Percentiles rank a stretch among this genome's conserved stretches.
phyloP scores from a whole-genome alignment of 768 basidiomycete species.

The Tulasnella calospora region DNA sequence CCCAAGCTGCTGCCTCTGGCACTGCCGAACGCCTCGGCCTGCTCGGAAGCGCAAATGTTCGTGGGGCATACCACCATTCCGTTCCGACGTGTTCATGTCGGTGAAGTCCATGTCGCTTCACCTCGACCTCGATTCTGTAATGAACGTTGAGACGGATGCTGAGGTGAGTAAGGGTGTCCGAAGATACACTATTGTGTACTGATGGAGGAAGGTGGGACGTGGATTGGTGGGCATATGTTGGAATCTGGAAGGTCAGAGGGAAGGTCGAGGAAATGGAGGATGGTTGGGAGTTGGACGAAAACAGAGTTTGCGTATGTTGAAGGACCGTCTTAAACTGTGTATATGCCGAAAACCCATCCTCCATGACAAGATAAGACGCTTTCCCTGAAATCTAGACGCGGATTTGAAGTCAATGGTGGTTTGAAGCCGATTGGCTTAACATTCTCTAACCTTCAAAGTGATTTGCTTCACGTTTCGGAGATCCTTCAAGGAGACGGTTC shows the following conservation, averaged over 20 bases:
- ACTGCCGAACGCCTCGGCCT: not conserved
- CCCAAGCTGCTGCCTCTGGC: not conserved
- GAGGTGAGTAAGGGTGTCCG: not conserved
- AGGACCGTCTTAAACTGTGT: not conserved
- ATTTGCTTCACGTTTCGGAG: slow-evolving; percentile 7
- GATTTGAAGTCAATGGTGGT: not conserved
- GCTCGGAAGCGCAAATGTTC: not conserved
- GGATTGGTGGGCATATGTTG: slow-evolving; percentile 1
- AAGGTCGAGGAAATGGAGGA: not conserved
- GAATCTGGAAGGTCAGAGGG: slow-evolving; percentile 15
- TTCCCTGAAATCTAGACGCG: not conserved
- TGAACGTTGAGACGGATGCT: not conserved
- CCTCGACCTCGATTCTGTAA: not conserved
- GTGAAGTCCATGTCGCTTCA: not conserved
- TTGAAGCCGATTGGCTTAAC: not conserved
- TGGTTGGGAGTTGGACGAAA: not conserved
- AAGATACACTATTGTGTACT: not conserved
- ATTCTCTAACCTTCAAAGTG: not conserved
- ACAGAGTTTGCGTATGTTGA: not conserved
- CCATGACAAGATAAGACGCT: not conserved
- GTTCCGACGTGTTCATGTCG: not conserved
- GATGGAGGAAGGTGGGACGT: slow-evolving; percentile 7
- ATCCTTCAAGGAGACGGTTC: not conserved
- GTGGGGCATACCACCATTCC: not conserved
- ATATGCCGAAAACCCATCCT: slow-evolving; percentile 5